Evolutionary conservation across 2,329 filamentous ascomycete genomes (phyloP), one percentile per base, ranked within the genome.

Genomic region (Botrytis porri): DNA sequence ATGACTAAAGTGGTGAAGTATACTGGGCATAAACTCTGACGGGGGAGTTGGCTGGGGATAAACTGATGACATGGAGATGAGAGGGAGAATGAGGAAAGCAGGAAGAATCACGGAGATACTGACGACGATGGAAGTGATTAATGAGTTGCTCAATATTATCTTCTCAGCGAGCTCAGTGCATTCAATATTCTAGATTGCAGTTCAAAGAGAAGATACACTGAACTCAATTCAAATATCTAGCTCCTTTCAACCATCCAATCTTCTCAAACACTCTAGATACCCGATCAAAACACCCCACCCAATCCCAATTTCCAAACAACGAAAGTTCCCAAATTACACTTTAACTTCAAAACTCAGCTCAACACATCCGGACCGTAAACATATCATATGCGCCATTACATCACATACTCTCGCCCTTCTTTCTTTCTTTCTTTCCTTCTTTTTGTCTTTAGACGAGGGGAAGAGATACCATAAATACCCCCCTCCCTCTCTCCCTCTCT

Each of bases 281-380:
- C n/a, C 48, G 25, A 51, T 51, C 41, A 43, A 51, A 51, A n/a
- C 48, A 51, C 12, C 12, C 48, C 6, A n/a, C 10, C 25, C 25
- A 51, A 12, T 51, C 12, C 10, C 10, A 3, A 51, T 5, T 51
- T 5, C 10, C 10, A 3, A 14, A 51, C 4, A 14, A 6, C 4
- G 22, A 51, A 51, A 14, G 2, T n/a, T 12, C 10, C 45, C 12
- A 51, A n/a, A 51, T 2, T 6, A 51, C 3, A 25, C 48, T n/a
- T 51, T n/a, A 7, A 25, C 48, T n/a, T 51, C 14, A 7, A n/a
- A 16, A 14, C 22, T 7, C 48, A n/a, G 12, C 4, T 6, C 25
- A 3, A 14, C 1, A n/a, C 6, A n/a, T n/a, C 25, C 48, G 4
- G 25, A n/a, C 2, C 2, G 4, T n/a, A 4, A 51, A n/a, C 22